Conservation (phyloP, 176 grass and related monocot species). For the Tillandsia fasciculata region DNA sequence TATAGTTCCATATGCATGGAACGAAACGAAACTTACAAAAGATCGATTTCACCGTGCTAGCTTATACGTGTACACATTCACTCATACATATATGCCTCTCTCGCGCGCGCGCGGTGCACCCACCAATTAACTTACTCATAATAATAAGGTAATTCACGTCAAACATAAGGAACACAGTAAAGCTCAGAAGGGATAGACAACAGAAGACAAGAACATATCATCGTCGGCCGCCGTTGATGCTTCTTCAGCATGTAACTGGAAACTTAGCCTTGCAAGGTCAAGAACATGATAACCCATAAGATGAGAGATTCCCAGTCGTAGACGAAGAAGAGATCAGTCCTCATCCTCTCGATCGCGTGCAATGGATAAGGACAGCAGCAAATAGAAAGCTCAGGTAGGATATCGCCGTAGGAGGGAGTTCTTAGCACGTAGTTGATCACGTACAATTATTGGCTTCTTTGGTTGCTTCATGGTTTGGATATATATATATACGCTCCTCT, state of each 20-base stretch:
- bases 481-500: no score
- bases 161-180: neutral
- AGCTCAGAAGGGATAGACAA: slow-evolving; percentile 16
- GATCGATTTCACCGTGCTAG: no score
- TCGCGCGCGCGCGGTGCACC: no score
- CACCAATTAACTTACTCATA: no score
- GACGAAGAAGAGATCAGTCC: slow-evolving; percentile 3
- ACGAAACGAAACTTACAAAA: no score
- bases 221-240: neutral
- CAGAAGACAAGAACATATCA: neutral
- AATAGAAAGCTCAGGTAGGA: slow-evolving; percentile 22
- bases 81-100: no score
- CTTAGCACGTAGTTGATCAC: no score
- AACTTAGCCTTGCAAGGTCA: slow-evolving; percentile 52
- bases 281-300: slow-evolving; percentile 29
- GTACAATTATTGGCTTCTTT: no score
- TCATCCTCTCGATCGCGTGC: neutral
- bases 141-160: no score
- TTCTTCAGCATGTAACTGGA: neutral
- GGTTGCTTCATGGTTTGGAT: no score
- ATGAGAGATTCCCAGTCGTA: slow-evolving; percentile 37
- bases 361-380: neutral
- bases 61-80: no score
- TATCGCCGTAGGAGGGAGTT: slow-evolving; percentile 16
- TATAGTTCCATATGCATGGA: no score